Evolutionary conservation across 441 rosid species (phyloP), one percentile per base, ranked within the genome.

Genomic region (Bocquillonia castaneifolia): DNA sequence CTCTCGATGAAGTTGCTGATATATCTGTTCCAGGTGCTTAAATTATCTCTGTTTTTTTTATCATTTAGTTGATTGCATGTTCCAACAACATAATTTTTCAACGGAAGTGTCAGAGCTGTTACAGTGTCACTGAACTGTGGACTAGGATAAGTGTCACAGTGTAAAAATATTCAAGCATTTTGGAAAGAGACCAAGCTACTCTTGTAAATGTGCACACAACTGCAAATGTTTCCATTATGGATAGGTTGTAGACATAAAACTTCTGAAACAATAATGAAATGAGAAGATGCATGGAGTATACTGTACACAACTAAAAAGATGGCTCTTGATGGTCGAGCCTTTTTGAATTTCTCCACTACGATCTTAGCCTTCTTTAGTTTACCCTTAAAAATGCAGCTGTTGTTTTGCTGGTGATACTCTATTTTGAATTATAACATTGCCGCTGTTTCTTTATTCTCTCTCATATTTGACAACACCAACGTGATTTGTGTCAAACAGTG

Each of bases 1-100:
- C 94, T 78, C 97, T 94, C 32, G 84, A 87, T 81, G 96, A 94
- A 80, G 84, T 91, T 80, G 91, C 97, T 53, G 97, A 90, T 81
- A 81, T 88, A 74, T 90, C 97, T 68, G 83, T 92, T 61, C 87
- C 94, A 80, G 99, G 99, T 94, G n/a, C 42, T 71, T 71, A 45
- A 51, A 51, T 70, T 51, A 36, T 18, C 23, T 65, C 40, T 6
- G 20, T 18, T 25, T 28, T 25, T 40, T 47, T 39, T 10, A 32
- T 61, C 40, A 18, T 36, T 73, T 37, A 29, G 23, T 69, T 57
- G 26, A 23, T 23, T 61, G 39, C 64, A 25, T 20, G 34, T 15
- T 40, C 40, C 18, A 23, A 22, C 5, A 45, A 36, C 10, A 57
- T 4, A 22, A 57, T 47, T 18, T 15, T 34, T 22, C 23, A 51